Base-by-base conservation (phyloP, 2,329 filamentous ascomycete species). In the Xylariaceae sp. region DNA sequence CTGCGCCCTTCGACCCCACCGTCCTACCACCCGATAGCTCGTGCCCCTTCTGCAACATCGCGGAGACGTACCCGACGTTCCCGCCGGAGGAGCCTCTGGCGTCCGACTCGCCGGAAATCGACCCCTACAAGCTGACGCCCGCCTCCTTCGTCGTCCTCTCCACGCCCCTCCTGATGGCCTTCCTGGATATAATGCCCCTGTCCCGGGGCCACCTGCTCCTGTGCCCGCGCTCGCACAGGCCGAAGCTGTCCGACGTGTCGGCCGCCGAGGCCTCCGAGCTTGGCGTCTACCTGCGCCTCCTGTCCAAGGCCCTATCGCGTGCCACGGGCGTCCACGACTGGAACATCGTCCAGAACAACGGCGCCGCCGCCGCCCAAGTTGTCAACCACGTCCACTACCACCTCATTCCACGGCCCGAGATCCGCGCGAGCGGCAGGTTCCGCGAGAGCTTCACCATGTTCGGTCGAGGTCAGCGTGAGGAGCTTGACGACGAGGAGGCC, bases 341-440 rank as follows among this genome's bases (percentile, higher is more conserved):
- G 84, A 98, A 98, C 62, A 80, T 97, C 19, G 87, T 97, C 39
- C 90, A 97, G 68, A 97, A 97, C 60, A 97, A 96, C 53, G 88
- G 90, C 12, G 81, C 81, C 3, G 78, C 88, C 21, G 90, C 90
- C 2, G 88, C 88, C 2, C 90, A 97, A 66, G 88, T 95, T 12
- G 88, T 97, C 2, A 84, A 85, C 15, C 90, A 97, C 62, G 83
- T 94, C 34, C 90, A 98, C 62, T 97, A 94, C 60, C 92, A 98
- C 54, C 75, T 97, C 36, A 94, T 98, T 23, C 90, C 90, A 0
- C 69, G 90, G 26, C 88, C 89, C 0, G 78, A 84, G 64, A 75
- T 74, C 41, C 69, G 67, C 50, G 74, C 67, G 32, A 73, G 68
- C 48, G 71, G 68, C 5, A 59, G 66, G 32, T 67, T 66, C 51